A percentile compares a stretch with the other conserved stretches of the same genome.
Conservation (phyloP, 2,329 filamentous ascomycete species). For the Pyrenochaeta sp. region DNA sequence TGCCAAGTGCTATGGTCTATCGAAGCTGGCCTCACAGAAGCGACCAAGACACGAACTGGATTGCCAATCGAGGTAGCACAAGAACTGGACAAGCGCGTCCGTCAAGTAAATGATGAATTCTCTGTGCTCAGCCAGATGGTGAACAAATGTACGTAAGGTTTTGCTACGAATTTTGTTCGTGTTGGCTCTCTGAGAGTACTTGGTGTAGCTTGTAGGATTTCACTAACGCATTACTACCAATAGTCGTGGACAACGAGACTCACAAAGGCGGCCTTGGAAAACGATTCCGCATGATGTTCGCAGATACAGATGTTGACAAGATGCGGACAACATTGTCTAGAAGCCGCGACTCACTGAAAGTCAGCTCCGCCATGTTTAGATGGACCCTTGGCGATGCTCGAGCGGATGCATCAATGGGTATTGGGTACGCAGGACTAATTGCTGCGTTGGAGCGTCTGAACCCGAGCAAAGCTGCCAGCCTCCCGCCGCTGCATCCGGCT, state of each 20-base stretch:
- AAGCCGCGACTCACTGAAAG: constrained; percentile 68
- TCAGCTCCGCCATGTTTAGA: constrained; percentile 71
- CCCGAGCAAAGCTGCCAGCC: constrained; percentile 34
- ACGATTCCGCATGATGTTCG: constrained; percentile 65
- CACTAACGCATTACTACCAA: background rate
- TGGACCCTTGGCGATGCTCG: constrained; percentile 68
- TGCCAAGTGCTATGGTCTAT: constrained; percentile 74
- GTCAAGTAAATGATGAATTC: constrained; percentile 68
- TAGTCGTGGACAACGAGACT: constrained; percentile 66
- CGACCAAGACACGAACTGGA: constrained; percentile 57
- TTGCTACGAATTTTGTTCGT: background rate
- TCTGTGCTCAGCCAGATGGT: constrained; percentile 70
- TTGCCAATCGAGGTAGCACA: constrained; percentile 68
- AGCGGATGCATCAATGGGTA: constrained; percentile 68
- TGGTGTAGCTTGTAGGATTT: background rate
- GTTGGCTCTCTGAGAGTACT: background rate
- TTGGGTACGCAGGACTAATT: constrained; percentile 72
- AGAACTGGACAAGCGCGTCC: constrained; percentile 72
- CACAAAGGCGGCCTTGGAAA: constrained; percentile 68
- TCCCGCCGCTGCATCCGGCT: constrained; percentile 38
- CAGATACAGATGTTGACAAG: constrained; percentile 67
- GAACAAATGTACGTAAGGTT: constrained; percentile 50
- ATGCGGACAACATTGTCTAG: constrained; percentile 65
- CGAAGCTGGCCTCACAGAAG: constrained; percentile 65
- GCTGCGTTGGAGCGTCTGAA: constrained; percentile 67